These are phyloP conservation scores for Nakazawaea ernobii DNA, from an alignment of 805 yeast genomes.

Conservation along the genomic window DNA sequence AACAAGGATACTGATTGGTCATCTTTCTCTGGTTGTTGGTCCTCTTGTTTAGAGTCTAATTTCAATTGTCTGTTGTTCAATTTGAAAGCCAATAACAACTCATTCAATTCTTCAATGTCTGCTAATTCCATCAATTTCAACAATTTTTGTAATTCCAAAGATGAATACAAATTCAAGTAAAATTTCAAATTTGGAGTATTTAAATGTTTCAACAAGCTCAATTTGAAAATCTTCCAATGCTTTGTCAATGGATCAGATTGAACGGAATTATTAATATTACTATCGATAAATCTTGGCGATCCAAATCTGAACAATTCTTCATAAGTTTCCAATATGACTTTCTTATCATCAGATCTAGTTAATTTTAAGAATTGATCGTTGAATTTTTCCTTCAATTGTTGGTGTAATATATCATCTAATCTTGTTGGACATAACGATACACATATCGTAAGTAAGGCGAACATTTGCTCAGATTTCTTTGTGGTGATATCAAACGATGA, in stretches of 20 bases:
- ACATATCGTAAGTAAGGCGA: slow-evolving; percentile 40
- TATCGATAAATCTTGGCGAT: slow-evolving; percentile 40
- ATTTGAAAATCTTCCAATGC: slow-evolving; percentile 38
- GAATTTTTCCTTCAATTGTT: slow-evolving; percentile 39
- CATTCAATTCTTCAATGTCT: slow-evolving; percentile 24
- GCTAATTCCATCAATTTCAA: slow-evolving; percentile 25
- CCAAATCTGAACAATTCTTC: slow-evolving; percentile 43
- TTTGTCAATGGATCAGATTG: slow-evolving; percentile 34
- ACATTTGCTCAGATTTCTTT: slow-evolving; percentile 46
- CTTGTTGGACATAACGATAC: slow-evolving; percentile 41
- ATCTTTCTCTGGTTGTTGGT: background rate
- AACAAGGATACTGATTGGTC: slow-evolving; percentile 19
- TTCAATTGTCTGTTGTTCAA: slow-evolving; percentile 38
- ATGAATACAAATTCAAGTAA: slow-evolving; percentile 40
- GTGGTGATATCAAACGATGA: slow-evolving; percentile 42
- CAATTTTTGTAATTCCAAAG: slow-evolving; percentile 37
- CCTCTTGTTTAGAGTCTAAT: slow-evolving; percentile 18
- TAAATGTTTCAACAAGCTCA: slow-evolving; percentile 31
- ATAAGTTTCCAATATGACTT: slow-evolving; percentile 32
- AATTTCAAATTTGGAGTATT: slow-evolving; percentile 36
- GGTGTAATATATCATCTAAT: slow-evolving; percentile 37
- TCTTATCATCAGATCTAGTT: slow-evolving; percentile 31
- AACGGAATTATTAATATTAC: slow-evolving; percentile 25
- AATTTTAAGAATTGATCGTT: slow-evolving; percentile 38
- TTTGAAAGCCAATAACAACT: slow-evolving; percentile 37